Evolutionary conservation across 768 basidiomycete species (phyloP).

Genomic region (Lyophyllum semitale): DNA sequence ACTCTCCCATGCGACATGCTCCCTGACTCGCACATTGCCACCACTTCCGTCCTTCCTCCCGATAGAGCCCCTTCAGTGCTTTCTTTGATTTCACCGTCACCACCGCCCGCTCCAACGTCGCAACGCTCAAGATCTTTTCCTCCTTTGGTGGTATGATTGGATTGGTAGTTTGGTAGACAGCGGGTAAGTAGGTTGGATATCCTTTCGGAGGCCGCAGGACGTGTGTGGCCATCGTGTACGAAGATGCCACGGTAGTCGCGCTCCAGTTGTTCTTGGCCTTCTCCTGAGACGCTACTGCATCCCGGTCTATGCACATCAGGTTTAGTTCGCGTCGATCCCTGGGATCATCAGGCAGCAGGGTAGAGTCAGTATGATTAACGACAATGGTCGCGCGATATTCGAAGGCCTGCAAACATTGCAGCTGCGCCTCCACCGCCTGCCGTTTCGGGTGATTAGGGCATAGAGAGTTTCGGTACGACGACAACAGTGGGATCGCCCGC

Average conservation of each 20-base stretch:
- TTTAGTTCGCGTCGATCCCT: slow-evolving; percentile 69
- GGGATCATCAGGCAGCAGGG: slow-evolving; percentile 52
- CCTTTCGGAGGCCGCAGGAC: slow-evolving; percentile 42
- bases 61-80: slow-evolving; percentile 49
- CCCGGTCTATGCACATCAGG: slow-evolving; percentile 37
- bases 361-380: slow-evolving; percentile 68
- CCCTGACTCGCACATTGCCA: slow-evolving; percentile 46
- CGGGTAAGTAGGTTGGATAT: slow-evolving; percentile 30
- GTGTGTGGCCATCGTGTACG: slow-evolving; percentile 76
- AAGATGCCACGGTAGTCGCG: slow-evolving; percentile 34
- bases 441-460: slow-evolving; percentile 24
- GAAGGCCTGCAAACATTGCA: slow-evolving; percentile 54
- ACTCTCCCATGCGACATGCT: slow-evolving; percentile 39
- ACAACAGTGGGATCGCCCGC: slow-evolving; percentile 55
- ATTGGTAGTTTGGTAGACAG: slow-evolving; percentile 75
- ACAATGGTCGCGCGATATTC: slow-evolving; percentile 58
- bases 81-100: slow-evolving; percentile 51
- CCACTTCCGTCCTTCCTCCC: slow-evolving; percentile 35
- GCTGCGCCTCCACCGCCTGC: slow-evolving; percentile 36
- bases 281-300: not conserved
- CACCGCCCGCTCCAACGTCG: slow-evolving; percentile 65
- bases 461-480: slow-evolving; percentile 44
- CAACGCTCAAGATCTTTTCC: slow-evolving; percentile 53
- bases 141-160: slow-evolving; percentile 56
- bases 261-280: slow-evolving; percentile 11